phyloP scores from a whole-genome alignment of 306 rosid species.

The Echinosophora koreensis region DNA sequence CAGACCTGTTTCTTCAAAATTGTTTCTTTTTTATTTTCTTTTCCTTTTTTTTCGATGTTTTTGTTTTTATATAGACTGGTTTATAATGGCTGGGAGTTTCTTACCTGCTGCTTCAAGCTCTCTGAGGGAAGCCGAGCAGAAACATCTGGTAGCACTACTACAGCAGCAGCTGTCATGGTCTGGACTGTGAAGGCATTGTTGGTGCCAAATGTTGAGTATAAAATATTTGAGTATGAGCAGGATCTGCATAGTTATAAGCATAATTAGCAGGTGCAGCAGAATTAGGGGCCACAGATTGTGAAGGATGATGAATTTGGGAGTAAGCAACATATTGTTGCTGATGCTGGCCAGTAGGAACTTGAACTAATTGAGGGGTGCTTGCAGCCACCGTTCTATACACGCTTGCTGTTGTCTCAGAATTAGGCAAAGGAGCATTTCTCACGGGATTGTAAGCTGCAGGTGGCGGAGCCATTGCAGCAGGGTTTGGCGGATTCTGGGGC shows the following conservation, averaged over 20 bases:
- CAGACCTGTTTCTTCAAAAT: conserved; percentile 66
- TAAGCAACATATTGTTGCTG: conserved; percentile 71
- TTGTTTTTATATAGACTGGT: conserved; percentile 31
- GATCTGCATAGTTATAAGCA: conserved; percentile 62
- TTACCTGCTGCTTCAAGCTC: conserved; percentile 73
- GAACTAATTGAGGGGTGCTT: conserved; percentile 69
- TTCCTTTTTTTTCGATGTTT: background rate
- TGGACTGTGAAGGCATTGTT: conserved; percentile 70
- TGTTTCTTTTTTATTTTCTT: conserved; percentile 36
- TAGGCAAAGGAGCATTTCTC: conserved; percentile 60
- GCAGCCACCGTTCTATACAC: conserved; percentile 64
- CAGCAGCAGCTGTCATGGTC: conserved; percentile 64
- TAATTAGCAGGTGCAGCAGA: conserved; percentile 59
- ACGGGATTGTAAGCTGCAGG: conserved; percentile 58
- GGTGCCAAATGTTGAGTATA: conserved; percentile 69
- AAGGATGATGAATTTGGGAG: conserved; percentile 74
- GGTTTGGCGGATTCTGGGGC: conserved; percentile 61
- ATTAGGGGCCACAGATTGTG: conserved; percentile 62
- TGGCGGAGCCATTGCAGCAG: conserved; percentile 56
- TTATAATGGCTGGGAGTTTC: conserved; percentile 64
- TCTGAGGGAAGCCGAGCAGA: conserved; percentile 72
- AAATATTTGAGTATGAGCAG: conserved; percentile 62
- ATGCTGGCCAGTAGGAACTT: conserved; percentile 68
- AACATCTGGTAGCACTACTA: conserved; percentile 55
- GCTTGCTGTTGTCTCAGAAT: conserved; percentile 61